A percentile compares a stretch with the other conserved stretches of the same genome.
These are phyloP conservation scores for Gossypium trilobum DNA, from an alignment of 441 rosid genomes.

Conservation along the genomic window DNA sequence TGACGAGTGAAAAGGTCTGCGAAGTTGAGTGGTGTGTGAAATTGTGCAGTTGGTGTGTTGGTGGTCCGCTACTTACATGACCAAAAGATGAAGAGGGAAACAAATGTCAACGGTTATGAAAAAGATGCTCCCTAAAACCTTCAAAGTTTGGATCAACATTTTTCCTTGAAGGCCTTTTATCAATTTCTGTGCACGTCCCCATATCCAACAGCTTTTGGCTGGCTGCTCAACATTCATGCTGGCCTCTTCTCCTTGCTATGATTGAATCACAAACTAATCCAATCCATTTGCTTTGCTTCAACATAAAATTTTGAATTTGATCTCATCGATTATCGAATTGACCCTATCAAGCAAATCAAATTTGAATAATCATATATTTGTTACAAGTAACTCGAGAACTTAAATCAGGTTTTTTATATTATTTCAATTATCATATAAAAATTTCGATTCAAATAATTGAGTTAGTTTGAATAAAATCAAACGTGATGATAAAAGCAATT, in stretches of 20 bases:
- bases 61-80: slow-evolving; percentile 45
- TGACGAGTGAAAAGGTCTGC: slow-evolving; percentile 31
- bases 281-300: not conserved
- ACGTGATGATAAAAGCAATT: not conserved
- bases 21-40: slow-evolving; percentile 31
- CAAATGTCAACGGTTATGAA: slow-evolving; percentile 49
- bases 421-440: not conserved
- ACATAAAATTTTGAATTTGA: not conserved
- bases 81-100: slow-evolving; percentile 14
- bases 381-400: not conserved
- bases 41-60: slow-evolving; percentile 40
- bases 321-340: too few relatives aligned
- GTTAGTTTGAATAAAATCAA: not conserved
- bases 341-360: not conserved
- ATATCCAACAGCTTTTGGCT: slow-evolving; percentile 7
- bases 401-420: not conserved
- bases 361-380: not conserved
- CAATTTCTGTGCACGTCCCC: slow-evolving; percentile 38
- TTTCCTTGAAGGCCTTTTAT: slow-evolving; percentile 29
- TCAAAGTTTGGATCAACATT: slow-evolving; percentile 21
- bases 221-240: slow-evolving; percentile 14
- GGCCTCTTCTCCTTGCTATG: not conserved
- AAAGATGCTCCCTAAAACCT: slow-evolving; percentile 24
- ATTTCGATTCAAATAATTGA: not conserved
- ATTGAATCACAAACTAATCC: slow-evolving; percentile 23